Evolutionary conservation across 2,329 filamentous ascomycete genomes (phyloP), one percentile per base, ranked within the genome.

Genomic region (Annulohypoxylon truncatum): DNA sequence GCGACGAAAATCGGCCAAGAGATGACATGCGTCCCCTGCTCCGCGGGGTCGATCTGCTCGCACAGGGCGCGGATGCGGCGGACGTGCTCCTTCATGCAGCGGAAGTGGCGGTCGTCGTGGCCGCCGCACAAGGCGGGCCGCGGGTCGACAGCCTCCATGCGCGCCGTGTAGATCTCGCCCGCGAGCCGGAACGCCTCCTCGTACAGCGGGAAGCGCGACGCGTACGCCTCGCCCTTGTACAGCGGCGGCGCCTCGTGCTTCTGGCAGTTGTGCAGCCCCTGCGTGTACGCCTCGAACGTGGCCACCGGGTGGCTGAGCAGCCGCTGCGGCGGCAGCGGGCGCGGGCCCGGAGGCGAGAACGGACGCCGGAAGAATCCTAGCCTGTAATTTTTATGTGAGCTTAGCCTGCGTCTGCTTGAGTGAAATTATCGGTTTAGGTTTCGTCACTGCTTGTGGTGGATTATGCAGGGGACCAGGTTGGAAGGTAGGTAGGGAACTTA

Each of bases 1-100:
- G 56, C 62, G 15, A 61, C 62, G 31, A 65, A 65, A n/a, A 65
- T 57, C 4, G 62, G 62, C 62, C 62, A 65, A 3, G 50, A 46
- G 13, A 61, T 38, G 1, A 40, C 51, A 10, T 65, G 62, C 3
- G 46, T 31, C 3, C 56, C 57, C 5, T 57, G 57, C 13, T 38
- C 24, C 6, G 51, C 8, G 13, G 29, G 56, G 22, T 61, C 57
- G 8, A 61, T 22, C 7, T 35, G 22, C 31, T 61, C 54, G 35
- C 51, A 61, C 7, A 55, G n/a, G 4, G 12, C 5, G n/a, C 42
- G 54, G 8, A 61, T 35, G 13, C 35, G 29, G 6, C 12, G 22
- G 18, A 61, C 15, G 13, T 51, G 31, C 9, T 26, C 42, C 15
- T 22, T 7, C 24, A 54, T 47, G 18, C 33, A 47, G 13, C 22